Evolutionary conservation across 192 early-diverging fungal genomes (phyloP).

Genomic region (Coemansia sp.): DNA sequence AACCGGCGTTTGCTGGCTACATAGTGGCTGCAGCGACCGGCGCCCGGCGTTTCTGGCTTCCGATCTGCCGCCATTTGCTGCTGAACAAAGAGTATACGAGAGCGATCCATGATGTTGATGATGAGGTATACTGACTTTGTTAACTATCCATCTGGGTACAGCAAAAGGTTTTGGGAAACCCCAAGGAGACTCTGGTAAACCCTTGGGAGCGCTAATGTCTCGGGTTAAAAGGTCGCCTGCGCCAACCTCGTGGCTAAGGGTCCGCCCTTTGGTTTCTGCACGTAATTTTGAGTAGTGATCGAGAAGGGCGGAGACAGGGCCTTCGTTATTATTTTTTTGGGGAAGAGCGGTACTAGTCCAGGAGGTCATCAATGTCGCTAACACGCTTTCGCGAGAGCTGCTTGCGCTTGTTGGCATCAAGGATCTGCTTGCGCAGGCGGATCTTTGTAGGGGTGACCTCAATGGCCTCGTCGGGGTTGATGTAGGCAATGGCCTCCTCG

Average conservation of each 20-base stretch:
- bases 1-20: conserved; percentile 64
- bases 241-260: no score
- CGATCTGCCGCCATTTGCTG: not conserved
- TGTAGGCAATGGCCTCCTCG: conserved; percentile 80
- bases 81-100: not conserved
- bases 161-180: no score
- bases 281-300: no score
- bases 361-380: conserved; percentile 42
- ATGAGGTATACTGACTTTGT: no score
- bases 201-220: no score
- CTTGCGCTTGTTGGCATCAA: conserved; percentile 71
- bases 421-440: conserved; percentile 73
- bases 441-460: conserved; percentile 78
- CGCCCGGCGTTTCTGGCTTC: not conserved
- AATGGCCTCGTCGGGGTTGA: conserved; percentile 80
- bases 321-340: not conserved
- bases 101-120: not conserved
- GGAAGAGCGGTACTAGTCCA: conserved; percentile 21
- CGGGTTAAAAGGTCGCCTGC: no score
- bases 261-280: no score
- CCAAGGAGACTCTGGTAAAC: no score
- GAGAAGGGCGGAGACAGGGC: no score
- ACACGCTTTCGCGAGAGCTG: conserved; percentile 51
- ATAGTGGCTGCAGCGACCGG: conserved; percentile 56
- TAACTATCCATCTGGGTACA: no score